Evolutionary conservation across 2,329 filamentous ascomycete species (phyloP).

Genomic region (Alternaria ethzedia): DNA sequence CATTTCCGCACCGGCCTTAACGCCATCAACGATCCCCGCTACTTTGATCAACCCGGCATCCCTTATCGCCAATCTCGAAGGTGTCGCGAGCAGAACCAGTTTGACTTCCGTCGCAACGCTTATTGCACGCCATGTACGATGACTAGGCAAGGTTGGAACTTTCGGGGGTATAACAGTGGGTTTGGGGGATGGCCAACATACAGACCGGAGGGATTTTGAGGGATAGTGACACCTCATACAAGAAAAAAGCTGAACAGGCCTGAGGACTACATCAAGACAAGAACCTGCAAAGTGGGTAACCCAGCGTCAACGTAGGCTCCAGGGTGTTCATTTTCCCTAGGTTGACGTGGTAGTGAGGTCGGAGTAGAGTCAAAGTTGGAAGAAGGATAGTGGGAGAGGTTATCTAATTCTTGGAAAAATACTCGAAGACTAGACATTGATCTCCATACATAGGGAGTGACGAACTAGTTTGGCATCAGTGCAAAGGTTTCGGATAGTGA

Average conservation of each 20-base stretch:
- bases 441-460: no score
- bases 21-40: conserved; percentile 8
- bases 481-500: not conserved
- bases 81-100: not conserved
- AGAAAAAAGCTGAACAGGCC: not conserved
- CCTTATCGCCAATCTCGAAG: conserved; percentile 4
- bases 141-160: conserved; percentile 7
- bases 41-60: conserved; percentile 2
- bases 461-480: not conserved
- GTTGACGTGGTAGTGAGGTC: not conserved
- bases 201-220: not conserved
- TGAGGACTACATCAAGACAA: not conserved
- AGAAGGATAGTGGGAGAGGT: not conserved
- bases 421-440: not conserved
- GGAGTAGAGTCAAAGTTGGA: not conserved
- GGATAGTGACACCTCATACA: not conserved
- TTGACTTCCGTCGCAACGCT: not conserved
- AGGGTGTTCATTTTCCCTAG: not conserved
- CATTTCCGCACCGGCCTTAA: conserved; percentile 2
- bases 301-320: not conserved
- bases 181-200: not conserved
- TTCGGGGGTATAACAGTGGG: conserved; percentile 1
- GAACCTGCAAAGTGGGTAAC: not conserved
- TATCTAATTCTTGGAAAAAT: not conserved
- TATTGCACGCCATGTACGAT: conserved; percentile 8